phyloP scores from a whole-genome alignment of 2,329 filamentous ascomycete species.

The Aspergillus sp. region DNA sequence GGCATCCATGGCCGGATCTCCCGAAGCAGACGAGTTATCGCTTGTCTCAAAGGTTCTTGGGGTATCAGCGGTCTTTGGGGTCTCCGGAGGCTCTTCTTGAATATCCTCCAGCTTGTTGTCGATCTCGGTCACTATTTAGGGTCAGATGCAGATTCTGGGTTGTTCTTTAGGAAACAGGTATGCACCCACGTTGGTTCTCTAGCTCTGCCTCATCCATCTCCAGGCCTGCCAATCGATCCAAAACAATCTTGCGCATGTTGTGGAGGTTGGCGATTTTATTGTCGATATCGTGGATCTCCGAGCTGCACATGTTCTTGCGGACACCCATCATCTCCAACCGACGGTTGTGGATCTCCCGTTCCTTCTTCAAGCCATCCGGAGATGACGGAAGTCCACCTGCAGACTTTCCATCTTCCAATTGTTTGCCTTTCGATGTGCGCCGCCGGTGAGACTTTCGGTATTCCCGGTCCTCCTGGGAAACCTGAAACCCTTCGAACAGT shows the following conservation, averaged over 20 bases:
- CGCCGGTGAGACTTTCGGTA: conserved; percentile 63
- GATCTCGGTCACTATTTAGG: conserved; percentile 46
- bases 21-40: conserved; percentile 48
- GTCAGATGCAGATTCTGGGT: conserved; percentile 4
- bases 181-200: conserved; percentile 71
- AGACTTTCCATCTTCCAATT: conserved; percentile 57
- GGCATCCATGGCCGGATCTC: conserved; percentile 46
- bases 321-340: conserved; percentile 85
- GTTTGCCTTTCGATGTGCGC: conserved; percentile 63
- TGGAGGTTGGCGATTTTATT: conserved; percentile 91
- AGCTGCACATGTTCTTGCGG: conserved; percentile 94
- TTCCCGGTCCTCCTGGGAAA: conserved; percentile 58
- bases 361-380: conserved; percentile 68
- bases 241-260: conserved; percentile 83
- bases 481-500: conserved; percentile 93
- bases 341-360: conserved; percentile 72
- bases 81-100: conserved; percentile 43
- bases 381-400: conserved; percentile 54
- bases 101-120: conserved; percentile 58
- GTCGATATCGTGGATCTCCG: conserved; percentile 93
- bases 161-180: not conserved
- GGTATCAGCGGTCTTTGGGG: conserved; percentile 27
- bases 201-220: conserved; percentile 87
- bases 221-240: conserved; percentile 76
- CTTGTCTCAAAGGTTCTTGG: conserved; percentile 31